Conservation (phyloP, 495 filamentous ascomycete species). For the Penicillium cinerascens region DNA sequence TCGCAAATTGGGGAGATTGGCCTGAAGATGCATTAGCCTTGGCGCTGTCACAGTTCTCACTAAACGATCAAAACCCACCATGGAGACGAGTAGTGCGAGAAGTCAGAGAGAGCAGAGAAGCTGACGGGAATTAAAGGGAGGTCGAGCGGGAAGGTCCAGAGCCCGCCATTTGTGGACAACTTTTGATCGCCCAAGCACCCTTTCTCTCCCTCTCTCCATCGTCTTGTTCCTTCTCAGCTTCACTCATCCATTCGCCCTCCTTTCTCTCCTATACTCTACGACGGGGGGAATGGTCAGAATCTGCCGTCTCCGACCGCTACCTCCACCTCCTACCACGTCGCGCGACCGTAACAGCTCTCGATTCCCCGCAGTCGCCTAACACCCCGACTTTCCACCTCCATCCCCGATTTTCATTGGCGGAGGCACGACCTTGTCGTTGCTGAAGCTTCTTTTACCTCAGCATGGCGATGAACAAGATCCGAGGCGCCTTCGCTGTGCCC, state of each 20-base stretch:
- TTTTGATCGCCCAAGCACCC: slow-evolving; percentile 33
- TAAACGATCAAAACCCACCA: slow-evolving; percentile 12
- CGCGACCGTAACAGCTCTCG: slow-evolving; percentile 37
- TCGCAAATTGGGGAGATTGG: slow-evolving; percentile 89
- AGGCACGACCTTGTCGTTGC: slow-evolving; percentile 50
- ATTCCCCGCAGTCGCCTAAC: slow-evolving; percentile 41
- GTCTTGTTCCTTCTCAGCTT: slow-evolving; percentile 1
- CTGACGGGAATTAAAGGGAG: slow-evolving; percentile 2
- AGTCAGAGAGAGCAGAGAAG: neutral
- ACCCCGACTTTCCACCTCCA: slow-evolving; percentile 19
- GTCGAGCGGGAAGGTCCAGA: slow-evolving; percentile 24
- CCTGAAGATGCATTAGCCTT: slow-evolving; percentile 43
- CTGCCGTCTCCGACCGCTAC: slow-evolving; percentile 9
- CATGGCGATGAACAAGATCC: slow-evolving; percentile 95
- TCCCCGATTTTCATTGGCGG: slow-evolving; percentile 30
- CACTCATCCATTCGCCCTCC: slow-evolving; percentile 8
- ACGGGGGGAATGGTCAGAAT: slow-evolving; percentile 15
- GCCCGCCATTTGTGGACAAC: slow-evolving; percentile 44
- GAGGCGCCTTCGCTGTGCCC: slow-evolving; percentile 86
- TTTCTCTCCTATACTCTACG: slow-evolving; percentile 4
- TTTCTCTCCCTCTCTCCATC: slow-evolving; percentile 19
- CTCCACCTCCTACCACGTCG: slow-evolving; percentile 15
- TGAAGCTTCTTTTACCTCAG: slow-evolving; percentile 34
- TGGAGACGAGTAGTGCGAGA: neutral
- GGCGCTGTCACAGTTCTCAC: neutral